Conservation (phyloP, 2,329 filamentous ascomycete genomes). For the Pseudovirgaria hyperparasitica region DNA sequence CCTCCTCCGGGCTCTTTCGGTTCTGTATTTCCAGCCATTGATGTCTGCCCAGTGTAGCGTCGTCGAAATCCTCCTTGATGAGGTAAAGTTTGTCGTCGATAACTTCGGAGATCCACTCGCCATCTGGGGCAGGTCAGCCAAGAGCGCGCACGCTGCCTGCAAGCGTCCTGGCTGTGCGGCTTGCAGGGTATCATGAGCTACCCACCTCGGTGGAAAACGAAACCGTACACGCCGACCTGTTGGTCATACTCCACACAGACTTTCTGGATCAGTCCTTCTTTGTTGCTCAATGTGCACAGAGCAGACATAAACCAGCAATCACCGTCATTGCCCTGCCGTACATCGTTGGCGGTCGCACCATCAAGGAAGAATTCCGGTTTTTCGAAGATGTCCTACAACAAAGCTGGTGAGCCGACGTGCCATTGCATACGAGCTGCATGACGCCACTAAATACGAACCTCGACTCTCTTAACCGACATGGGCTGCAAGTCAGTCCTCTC, state of each 20-base stretch:
- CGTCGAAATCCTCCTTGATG: slow-evolving; percentile 65
- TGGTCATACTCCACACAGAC: slow-evolving; percentile 63
- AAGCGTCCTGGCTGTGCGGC: neutral
- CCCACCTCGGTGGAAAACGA: slow-evolving; percentile 62
- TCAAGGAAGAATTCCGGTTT: slow-evolving; percentile 66
- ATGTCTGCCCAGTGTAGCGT: too few relatives aligned
- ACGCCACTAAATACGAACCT: slow-evolving; percentile 25
- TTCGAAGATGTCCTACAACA: slow-evolving; percentile 64
- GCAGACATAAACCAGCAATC: slow-evolving; percentile 84
- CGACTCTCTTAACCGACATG: slow-evolving; percentile 61
- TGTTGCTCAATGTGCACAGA: slow-evolving; percentile 63
- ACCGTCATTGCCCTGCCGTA: slow-evolving; percentile 64
- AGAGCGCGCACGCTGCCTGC: slow-evolving; percentile 1
- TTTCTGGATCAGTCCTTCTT: slow-evolving; percentile 55
- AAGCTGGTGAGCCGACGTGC: slow-evolving; percentile 9
- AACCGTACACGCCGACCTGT: slow-evolving; percentile 68
- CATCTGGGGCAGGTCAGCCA: slow-evolving; percentile 12
- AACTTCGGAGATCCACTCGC: slow-evolving; percentile 71
- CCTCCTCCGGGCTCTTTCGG: slow-evolving; percentile 48
- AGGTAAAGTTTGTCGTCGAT: slow-evolving; percentile 85
- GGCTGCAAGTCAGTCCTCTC: slow-evolving; percentile 36
- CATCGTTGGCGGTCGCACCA: slow-evolving; percentile 62
- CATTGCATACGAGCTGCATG: slow-evolving; percentile 4
- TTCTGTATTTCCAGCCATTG: slow-evolving; percentile 54
- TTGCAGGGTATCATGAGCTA: slow-evolving; percentile 19